A percentile compares a stretch with the other conserved stretches of the same genome.
These are phyloP conservation scores for Aureobasidium sp. DNA, from an alignment of 2,329 filamentous ascomycete genomes.

Conservation along the genomic window DNA sequence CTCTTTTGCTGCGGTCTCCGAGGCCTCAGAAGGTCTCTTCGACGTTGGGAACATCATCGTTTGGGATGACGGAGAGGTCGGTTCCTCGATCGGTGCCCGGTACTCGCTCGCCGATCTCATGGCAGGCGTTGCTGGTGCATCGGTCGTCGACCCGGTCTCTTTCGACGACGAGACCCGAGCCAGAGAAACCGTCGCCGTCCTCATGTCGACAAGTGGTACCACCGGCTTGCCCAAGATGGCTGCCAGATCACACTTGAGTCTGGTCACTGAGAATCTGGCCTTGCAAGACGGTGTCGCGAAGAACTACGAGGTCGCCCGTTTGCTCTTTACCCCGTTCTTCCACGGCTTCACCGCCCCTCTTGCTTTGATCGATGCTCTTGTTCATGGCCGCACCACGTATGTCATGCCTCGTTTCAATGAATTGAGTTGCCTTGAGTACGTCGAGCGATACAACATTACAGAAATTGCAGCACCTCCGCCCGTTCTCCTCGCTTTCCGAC, in stretches of 20 bases:
- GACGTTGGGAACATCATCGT: constrained; percentile 1
- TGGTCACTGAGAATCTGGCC: constrained; percentile 29
- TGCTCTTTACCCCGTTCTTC: constrained; percentile 48
- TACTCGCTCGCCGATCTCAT: neutral
- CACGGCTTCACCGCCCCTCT: constrained; percentile 45
- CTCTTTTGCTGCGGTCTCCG: neutral
- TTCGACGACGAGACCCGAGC: constrained; percentile 20
- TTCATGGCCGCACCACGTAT: constrained; percentile 41
- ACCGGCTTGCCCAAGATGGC: constrained; percentile 37
- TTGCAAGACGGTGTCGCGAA: constrained; percentile 24
- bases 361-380: constrained; percentile 40
- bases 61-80: neutral
- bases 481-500: constrained; percentile 29
- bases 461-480: constrained; percentile 44
- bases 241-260: constrained; percentile 30
- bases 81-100: neutral
- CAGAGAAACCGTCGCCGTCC: constrained; percentile 21
- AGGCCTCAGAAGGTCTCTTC: constrained; percentile 1
- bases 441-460: constrained; percentile 39
- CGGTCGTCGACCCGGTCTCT: neutral
- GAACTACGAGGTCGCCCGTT: constrained; percentile 34
- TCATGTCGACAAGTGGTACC: constrained; percentile 33
- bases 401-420: constrained; percentile 42
- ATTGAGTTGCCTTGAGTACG: constrained; percentile 33
- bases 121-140: neutral